Conservation (phyloP, 192 early-diverging fungal genomes). For the Kappamyces sp. region DNA sequence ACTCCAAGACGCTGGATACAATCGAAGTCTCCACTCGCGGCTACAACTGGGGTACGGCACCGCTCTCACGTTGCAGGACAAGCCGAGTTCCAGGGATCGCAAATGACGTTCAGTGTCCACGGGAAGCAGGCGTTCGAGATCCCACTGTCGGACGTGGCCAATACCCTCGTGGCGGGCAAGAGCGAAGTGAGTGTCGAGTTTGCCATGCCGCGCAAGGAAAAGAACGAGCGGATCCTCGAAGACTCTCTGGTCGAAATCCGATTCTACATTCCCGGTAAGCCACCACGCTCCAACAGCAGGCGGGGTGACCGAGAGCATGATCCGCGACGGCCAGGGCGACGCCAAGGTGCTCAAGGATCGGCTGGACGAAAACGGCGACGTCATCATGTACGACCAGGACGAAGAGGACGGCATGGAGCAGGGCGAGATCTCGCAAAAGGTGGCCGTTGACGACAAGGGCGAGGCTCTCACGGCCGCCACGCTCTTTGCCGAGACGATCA, state of each 20-base stretch:
- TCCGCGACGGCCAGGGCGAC: slow-evolving; percentile 22
- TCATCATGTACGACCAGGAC: neutral
- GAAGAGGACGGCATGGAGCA: slow-evolving; percentile 25
- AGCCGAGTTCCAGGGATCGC: slow-evolving; percentile 47
- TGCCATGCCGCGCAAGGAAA: slow-evolving; percentile 48
- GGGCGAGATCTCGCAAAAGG: slow-evolving; percentile 36
- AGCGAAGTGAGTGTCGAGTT: slow-evolving; percentile 93
- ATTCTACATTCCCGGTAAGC: slow-evolving; percentile 84
- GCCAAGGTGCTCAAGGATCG: slow-evolving; percentile 9
- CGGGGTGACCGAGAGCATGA: slow-evolving; percentile 45
- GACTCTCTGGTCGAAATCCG: slow-evolving; percentile 87
- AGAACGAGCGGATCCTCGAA: slow-evolving; percentile 43
- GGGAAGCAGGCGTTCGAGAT: slow-evolving; percentile 88
- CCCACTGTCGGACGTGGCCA: slow-evolving; percentile 79
- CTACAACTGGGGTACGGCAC: slow-evolving; percentile 85
- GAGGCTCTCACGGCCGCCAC: slow-evolving; percentile 62
- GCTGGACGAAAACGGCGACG: slow-evolving; percentile 35
- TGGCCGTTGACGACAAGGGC: slow-evolving; percentile 46
- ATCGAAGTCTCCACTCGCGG: slow-evolving; percentile 85
- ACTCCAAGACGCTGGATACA: slow-evolving; percentile 68
- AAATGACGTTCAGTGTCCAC: slow-evolving; percentile 75
- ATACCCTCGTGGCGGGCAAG: slow-evolving; percentile 75
- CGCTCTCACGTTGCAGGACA: neutral
- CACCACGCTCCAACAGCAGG: slow-evolving; percentile 36
- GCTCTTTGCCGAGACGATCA: slow-evolving; percentile 86